Evolutionary conservation across 73 alveolate species (phyloP).

Genomic region (Paramecium sonneborni): DNA sequence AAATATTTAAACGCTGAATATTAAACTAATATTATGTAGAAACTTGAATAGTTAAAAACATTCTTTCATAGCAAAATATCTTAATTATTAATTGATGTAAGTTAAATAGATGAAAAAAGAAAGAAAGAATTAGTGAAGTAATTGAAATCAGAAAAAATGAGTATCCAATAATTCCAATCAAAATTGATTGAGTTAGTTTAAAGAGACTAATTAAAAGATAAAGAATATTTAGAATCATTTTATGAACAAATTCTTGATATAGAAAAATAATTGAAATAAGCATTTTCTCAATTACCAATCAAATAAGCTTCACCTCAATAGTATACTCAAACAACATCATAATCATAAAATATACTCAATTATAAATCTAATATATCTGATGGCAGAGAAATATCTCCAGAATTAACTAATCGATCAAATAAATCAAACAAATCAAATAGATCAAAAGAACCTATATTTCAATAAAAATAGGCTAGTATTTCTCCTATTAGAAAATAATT

Average conservation of each 20-base stretch:
- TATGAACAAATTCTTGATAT: neutral
- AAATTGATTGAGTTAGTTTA: conserved; percentile 14
- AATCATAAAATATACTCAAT: neutral
- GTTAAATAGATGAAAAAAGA: neutral
- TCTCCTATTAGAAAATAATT: conserved; percentile 16
- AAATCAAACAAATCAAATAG: neutral
- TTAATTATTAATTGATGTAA: neutral
- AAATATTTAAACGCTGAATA: neutral
- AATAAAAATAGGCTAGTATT: neutral
- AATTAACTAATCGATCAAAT: neutral
- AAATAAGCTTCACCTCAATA: neutral
- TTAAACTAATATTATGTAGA: neutral
- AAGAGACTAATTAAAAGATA: neutral
- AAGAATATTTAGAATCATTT: neutral
- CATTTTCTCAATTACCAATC: neutral
- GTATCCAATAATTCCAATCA: neutral
- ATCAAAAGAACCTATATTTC: neutral
- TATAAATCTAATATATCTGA: neutral
- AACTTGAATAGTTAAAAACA: neutral
- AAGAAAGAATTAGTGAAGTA: neutral
- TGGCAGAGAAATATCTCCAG: neutral
- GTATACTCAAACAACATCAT: neutral
- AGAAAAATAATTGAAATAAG: neutral
- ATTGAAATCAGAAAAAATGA: neutral
- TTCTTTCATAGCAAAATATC: neutral